A percentile compares a stretch with the other conserved stretches of the same genome.
Conservation (phyloP, 2,329 filamentous ascomycete genomes). For the Colletotrichum sansevieriae region DNA sequence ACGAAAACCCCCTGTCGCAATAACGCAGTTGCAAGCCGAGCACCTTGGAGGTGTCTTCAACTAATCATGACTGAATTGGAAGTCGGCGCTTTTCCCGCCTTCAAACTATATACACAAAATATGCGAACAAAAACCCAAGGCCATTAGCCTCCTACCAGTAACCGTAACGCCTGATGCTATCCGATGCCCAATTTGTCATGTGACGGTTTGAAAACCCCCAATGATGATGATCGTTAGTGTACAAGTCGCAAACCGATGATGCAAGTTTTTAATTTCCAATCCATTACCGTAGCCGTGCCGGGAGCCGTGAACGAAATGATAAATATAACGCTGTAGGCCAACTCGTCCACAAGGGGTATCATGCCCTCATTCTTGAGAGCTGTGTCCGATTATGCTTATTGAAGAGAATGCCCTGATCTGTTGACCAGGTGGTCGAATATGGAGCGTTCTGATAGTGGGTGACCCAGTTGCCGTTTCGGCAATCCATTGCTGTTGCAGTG, state of each 20-base stretch:
- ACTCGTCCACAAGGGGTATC: conserved; percentile 41
- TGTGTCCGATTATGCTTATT: conserved; percentile 38
- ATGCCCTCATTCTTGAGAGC: conserved; percentile 37
- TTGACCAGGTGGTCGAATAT: background rate
- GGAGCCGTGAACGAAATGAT: conserved; percentile 39
- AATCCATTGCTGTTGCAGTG: background rate
- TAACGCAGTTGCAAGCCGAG: background rate
- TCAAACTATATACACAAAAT: conserved; percentile 32
- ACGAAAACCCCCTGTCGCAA: background rate
- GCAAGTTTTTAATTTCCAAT: conserved; percentile 39
- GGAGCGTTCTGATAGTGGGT: background rate
- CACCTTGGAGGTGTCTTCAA: conserved; percentile 17
- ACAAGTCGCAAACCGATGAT: conserved; percentile 41
- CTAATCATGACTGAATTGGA: conserved; percentile 29
- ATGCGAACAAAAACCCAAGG: conserved; percentile 24
- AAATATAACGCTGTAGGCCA: conserved; percentile 38
- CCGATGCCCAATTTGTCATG: conserved; percentile 38
- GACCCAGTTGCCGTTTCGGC: background rate
- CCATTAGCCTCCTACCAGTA: conserved; percentile 16
- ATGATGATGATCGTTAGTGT: conserved; percentile 39
- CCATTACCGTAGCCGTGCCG: conserved; percentile 40
- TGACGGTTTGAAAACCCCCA: conserved; percentile 33
- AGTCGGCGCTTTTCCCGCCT: conserved; percentile 14
- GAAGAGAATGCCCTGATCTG: conserved; percentile 22
- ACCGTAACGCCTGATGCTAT: conserved; percentile 38